These are phyloP conservation scores for Colletotrichum melonis DNA, from an alignment of 2,329 filamentous ascomycete species.

Conservation along the genomic window DNA sequence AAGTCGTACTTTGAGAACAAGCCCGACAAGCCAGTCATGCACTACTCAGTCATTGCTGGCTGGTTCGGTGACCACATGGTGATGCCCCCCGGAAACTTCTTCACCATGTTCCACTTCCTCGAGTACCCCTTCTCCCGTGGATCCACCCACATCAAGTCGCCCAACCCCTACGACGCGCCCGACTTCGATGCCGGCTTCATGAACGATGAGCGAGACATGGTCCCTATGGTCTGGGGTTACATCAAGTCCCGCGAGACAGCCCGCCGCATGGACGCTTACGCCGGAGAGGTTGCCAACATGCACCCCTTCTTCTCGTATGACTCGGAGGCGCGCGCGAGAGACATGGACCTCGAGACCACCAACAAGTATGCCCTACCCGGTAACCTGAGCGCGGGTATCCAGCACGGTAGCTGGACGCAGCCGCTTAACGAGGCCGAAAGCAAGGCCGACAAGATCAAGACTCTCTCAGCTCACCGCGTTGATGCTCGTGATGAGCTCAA, in stretches of 20 bases:
- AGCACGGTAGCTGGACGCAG: conserved; percentile 78
- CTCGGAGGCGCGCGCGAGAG: conserved; percentile 75
- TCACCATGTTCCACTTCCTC: conserved; percentile 86
- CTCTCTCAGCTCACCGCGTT: conserved; percentile 73
- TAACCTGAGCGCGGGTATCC: conserved; percentile 77
- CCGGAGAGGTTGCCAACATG: conserved; percentile 75
- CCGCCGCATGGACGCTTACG: conserved; percentile 81
- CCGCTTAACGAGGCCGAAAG: conserved; percentile 66
- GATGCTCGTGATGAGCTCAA: conserved; percentile 71
- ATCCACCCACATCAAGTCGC: conserved; percentile 75
- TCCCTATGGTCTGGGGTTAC: conserved; percentile 86
- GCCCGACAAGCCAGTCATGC: conserved; percentile 89
- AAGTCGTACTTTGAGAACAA: conserved; percentile 87
- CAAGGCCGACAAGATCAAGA: conserved; percentile 54
- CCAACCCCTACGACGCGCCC: conserved; percentile 78
- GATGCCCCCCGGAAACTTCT: conserved; percentile 81
- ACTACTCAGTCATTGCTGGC: conserved; percentile 81
- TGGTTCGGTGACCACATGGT: conserved; percentile 72
- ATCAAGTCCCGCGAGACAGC: conserved; percentile 86
- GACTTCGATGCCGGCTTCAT: conserved; percentile 88
- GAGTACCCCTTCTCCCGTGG: conserved; percentile 83
- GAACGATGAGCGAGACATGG: conserved; percentile 88
- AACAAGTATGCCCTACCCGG: conserved; percentile 80
- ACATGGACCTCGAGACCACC: conserved; percentile 81
- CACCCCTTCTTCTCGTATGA: conserved; percentile 81